Conservation (phyloP, 192 early-diverging fungal genomes). For the Mycoemilia scoparia region DNA sequence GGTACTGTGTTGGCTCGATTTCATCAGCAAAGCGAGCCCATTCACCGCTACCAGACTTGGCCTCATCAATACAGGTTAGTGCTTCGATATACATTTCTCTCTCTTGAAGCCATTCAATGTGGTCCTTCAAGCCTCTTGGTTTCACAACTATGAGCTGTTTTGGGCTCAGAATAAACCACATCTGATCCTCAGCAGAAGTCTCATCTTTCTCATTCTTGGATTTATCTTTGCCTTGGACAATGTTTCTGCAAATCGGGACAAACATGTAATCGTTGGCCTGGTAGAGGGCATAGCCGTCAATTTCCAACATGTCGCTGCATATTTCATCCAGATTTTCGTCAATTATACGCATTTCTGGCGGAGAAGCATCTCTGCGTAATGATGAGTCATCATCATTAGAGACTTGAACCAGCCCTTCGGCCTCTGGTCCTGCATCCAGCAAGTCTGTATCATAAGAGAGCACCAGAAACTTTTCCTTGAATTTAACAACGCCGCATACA, state of each 20-base stretch:
- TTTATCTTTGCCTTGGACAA: no score
- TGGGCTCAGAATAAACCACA: constrained; percentile 84
- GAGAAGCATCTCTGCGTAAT: constrained; percentile 28
- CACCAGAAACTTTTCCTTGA: constrained; percentile 16
- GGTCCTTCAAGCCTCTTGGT: constrained; percentile 78
- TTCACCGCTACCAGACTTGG: constrained; percentile 31
- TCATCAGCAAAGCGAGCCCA: constrained; percentile 16
- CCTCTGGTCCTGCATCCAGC: constrained; percentile 1
- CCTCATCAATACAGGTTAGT: constrained; percentile 39
- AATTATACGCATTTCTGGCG: constrained; percentile 85
- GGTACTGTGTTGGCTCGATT: constrained; percentile 40
- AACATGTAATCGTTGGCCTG: constrained; percentile 91
- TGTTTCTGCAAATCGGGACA: no score
- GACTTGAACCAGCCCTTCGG: constrained; percentile 1
- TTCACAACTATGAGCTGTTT: constrained; percentile 83
- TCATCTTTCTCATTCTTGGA: no score
- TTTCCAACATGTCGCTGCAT: constrained; percentile 70
- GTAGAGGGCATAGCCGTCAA: constrained; percentile 70
- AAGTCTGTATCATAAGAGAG: constrained; percentile 23
- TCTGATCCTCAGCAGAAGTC: constrained; percentile 34
- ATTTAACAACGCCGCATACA: constrained; percentile 74
- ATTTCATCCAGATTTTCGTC: constrained; percentile 62
- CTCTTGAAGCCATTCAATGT: constrained; percentile 85
- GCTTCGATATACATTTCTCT: constrained; percentile 65
- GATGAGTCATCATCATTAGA: constrained; percentile 7